Evolutionary conservation across 176 grass and related monocot genomes (phyloP), one percentile per base, ranked within the genome.

Genomic region (Saccharum officinarum): DNA sequence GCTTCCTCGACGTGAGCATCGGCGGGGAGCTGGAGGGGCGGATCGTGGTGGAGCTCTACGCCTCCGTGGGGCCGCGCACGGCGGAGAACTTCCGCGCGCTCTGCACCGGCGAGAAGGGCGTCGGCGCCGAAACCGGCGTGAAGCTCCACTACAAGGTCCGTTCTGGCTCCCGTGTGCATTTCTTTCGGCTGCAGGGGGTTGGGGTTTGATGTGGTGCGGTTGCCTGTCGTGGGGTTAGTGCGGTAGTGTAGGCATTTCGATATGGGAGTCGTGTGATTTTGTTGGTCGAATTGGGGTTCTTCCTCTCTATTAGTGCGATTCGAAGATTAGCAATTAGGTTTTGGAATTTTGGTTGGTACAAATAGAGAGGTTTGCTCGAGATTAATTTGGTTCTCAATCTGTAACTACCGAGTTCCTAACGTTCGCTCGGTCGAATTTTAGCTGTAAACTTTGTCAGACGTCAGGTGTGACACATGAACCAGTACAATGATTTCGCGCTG

Each of bases 71-170:
- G 75, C 91, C 96, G 17, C 82, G 79, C 85, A 94, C 93, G 45
- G 96, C 93, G 5, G 96, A 98, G 89, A 95, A 98, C 85, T 98
- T 98, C 78, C 94, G 96, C 83, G 91, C 86, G 62, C 96, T 98
- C 69, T 98, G 96, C 87, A 95, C 93, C 57, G 96, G 96, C 50
- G 91, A 98, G 91, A 95, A 91, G 83, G 93, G 91, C 67, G 70
- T 95, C 50, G 86, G 66, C 37, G 80, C 80, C 34, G 85, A 49
- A 65, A 95, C 89, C 57, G 93, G 89, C 34, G 81, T 77, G 14
- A 86, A 81, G 47, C 93, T 98, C 18, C 91, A 98, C 84, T 94
- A 92, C 87, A 95, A 95, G 93, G 96, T 95, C 40, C 20, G 2
- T 10, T 15, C 36, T 37, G 15, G 5, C 18, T 20, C 17, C 22